Conservation (phyloP, 1,139 yeast genomes). For the Taphrina pruni region DNA sequence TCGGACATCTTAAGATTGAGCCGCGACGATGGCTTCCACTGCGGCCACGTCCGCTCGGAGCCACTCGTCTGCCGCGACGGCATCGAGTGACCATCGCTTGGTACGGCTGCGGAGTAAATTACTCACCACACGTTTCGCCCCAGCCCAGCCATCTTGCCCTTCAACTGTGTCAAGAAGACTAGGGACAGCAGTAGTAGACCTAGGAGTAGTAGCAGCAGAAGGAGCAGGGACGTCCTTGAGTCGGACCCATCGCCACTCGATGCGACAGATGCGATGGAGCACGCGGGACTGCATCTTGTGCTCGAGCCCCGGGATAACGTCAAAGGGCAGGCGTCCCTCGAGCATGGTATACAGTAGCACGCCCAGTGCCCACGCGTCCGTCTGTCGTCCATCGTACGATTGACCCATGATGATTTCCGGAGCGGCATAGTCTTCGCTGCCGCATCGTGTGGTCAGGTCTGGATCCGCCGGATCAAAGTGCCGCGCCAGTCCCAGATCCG, state of each 20-base stretch:
- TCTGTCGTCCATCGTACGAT: constrained; percentile 84
- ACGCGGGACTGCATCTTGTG: constrained; percentile 65
- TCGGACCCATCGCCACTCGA: constrained; percentile 85
- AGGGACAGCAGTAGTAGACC: no score
- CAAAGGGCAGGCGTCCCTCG: constrained; percentile 89
- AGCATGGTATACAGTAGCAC: constrained; percentile 81
- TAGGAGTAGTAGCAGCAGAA: constrained; percentile 24
- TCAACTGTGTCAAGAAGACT: no score
- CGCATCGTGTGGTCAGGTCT: constrained; percentile 81
- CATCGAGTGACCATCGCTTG: constrained; percentile 56
- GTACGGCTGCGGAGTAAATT: constrained; percentile 62
- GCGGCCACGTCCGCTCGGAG: constrained; percentile 46
- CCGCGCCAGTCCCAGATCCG: constrained; percentile 89
- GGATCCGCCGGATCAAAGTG: constrained; percentile 65
- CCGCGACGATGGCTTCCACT: constrained; percentile 13
- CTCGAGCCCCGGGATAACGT: constrained; percentile 62
- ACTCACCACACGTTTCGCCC: constrained; percentile 62
- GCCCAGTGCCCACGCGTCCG: constrained; percentile 94
- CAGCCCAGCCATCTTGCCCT: constrained; percentile 51
- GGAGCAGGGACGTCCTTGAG: constrained; percentile 43
- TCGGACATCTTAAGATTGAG: neutral
- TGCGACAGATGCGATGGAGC: constrained; percentile 88
- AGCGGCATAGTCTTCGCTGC: constrained; percentile 92
- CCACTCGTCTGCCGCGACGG: constrained; percentile 55
- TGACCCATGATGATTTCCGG: constrained; percentile 91